Percentiles rank a stretch among this genome's conserved stretches.
Evolutionary conservation across 2,329 filamentous ascomycete species (phyloP).

Genomic region (Trichoderma cornu-damae): DNA sequence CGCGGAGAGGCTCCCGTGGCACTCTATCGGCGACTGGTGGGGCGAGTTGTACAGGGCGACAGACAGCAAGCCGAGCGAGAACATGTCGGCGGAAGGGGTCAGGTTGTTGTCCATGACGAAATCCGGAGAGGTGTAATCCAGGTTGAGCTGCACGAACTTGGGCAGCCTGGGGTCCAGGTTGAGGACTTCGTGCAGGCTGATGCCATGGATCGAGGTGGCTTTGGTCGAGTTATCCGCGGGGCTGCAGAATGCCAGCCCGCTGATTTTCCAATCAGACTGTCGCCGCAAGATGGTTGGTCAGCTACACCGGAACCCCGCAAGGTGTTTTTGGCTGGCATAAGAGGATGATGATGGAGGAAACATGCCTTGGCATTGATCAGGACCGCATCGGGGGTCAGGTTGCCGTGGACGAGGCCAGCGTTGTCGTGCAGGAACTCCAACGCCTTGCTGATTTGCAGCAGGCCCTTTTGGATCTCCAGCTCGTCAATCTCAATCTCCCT

Average conservation of each 20-base stretch:
- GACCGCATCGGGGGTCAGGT: slow-evolving; percentile 88
- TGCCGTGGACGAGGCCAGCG: slow-evolving; percentile 87
- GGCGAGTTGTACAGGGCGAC: slow-evolving; percentile 93
- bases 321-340: too few relatives aligned
- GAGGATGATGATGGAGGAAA: too few relatives aligned
- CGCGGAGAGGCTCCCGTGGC: slow-evolving; percentile 70
- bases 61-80: slow-evolving; percentile 83
- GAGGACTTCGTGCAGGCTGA: slow-evolving; percentile 76
- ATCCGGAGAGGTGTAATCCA: slow-evolving; percentile 92
- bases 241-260: slow-evolving; percentile 84
- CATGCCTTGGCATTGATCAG: slow-evolving; percentile 86
- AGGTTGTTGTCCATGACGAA: slow-evolving; percentile 89
- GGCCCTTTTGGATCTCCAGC: slow-evolving; percentile 92
- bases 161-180: slow-evolving; percentile 83
- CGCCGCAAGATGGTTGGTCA: slow-evolving; percentile 31
- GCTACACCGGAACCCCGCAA: too few relatives aligned
- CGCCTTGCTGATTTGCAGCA: slow-evolving; percentile 89
- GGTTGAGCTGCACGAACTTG: slow-evolving; percentile 74
- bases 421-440: slow-evolving; percentile 95
- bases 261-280: slow-evolving; percentile 96
- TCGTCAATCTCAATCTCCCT: slow-evolving; percentile 92
- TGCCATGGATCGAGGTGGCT: slow-evolving; percentile 68
- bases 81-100: slow-evolving; percentile 81
- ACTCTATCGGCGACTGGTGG: slow-evolving; percentile 78
- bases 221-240: slow-evolving; percentile 71